These are phyloP conservation scores for Coffea humblotiana DNA, from an alignment of 305 asterid genomes.

Conservation along the genomic window DNA sequence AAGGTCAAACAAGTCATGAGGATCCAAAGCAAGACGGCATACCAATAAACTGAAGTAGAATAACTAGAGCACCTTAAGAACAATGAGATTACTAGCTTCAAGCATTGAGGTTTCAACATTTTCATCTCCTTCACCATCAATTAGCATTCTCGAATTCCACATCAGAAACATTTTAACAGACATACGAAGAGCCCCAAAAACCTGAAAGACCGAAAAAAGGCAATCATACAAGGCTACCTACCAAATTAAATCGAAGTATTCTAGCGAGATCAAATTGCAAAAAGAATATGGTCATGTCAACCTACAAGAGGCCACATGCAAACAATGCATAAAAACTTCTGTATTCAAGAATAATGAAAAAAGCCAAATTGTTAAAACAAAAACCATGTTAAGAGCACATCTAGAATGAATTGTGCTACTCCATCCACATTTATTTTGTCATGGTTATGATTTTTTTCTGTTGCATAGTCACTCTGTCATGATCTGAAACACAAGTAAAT, in stretches of 20 bases:
- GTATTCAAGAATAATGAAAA: background rate
- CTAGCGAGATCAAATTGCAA: background rate
- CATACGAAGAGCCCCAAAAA: constrained; percentile 99
- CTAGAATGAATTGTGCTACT: background rate
- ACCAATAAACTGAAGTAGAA: constrained; percentile 17
- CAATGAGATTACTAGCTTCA: constrained; percentile 98
- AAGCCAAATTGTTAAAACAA: background rate
- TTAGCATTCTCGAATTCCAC: constrained; percentile 92
- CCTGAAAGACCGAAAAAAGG: constrained; percentile 43
- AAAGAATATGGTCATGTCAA: background rate
- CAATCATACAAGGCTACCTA: constrained; percentile 22
- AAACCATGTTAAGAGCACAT: background rate
- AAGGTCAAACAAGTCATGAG: constrained; percentile 18
- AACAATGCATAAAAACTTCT: background rate
- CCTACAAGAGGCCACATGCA: background rate
- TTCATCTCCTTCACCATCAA: constrained; percentile 99
- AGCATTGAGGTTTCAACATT: constrained; percentile 90
- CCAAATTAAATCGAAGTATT: background rate
- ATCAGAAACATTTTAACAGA: constrained; percentile 96
- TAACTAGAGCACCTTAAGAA: constrained; percentile 67
- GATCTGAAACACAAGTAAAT: background rate
- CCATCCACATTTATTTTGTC: background rate
- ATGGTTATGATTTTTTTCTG: background rate
- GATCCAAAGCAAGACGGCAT: constrained; percentile 11
- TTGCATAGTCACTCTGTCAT: background rate